phyloP scores from a whole-genome alignment of 257 asterid species.

The Eustoma russellianum region DNA sequence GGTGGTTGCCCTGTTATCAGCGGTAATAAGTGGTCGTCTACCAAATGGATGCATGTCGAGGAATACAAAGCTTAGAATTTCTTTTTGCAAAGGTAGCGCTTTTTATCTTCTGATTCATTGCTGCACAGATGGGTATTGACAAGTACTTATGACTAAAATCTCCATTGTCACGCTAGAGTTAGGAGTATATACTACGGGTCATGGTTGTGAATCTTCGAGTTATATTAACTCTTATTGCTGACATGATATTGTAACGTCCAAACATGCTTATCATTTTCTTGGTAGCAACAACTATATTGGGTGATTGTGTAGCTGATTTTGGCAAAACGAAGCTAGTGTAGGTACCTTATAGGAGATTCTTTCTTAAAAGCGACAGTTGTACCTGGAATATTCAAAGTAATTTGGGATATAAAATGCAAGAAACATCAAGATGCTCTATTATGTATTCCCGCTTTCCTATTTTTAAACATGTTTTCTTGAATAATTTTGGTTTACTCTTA shows the following conservation, averaged over 20 bases:
- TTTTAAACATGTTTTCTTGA: too few relatives aligned
- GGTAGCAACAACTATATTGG: neutral
- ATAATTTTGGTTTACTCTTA: too few relatives aligned
- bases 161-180: neutral
- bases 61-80: constrained; percentile 20
- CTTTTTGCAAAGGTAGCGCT: neutral
- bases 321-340: neutral
- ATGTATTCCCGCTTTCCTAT: too few relatives aligned
- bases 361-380: too few relatives aligned
- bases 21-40: constrained; percentile 44
- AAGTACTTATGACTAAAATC: neutral
- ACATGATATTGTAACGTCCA: constrained; percentile 1
- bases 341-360: too few relatives aligned
- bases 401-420: too few relatives aligned
- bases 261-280: neutral
- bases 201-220: neutral
- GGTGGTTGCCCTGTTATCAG: constrained; percentile 40
- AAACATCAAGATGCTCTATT: too few relatives aligned
- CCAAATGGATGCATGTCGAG: constrained; percentile 36
- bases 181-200: neutral
- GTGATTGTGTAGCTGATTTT: neutral
- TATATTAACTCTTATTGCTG: neutral
- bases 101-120: neutral
- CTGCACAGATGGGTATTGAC: neutral
- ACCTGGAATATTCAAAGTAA: too few relatives aligned